Evolutionary conservation across 1,284 basidiomycete species (phyloP).

Genomic region (Heliocybe sulcata): DNA sequence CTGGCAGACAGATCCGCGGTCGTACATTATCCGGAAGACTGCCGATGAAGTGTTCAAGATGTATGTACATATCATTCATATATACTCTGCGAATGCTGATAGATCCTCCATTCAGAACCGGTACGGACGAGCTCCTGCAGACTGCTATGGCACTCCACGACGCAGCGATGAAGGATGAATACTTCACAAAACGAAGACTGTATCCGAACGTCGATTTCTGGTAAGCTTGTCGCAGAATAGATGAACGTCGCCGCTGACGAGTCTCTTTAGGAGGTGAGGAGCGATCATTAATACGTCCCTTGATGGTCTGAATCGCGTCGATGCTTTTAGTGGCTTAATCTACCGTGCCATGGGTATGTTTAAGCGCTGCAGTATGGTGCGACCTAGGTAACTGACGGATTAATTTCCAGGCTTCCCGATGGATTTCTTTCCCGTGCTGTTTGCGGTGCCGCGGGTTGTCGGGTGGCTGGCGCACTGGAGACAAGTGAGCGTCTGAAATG

Average conservation of each 20-base stretch:
- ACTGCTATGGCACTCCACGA: slow-evolving; percentile 86
- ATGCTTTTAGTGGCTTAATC: slow-evolving; percentile 58
- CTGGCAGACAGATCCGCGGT: slow-evolving; percentile 73
- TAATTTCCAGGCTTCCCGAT: slow-evolving; percentile 67
- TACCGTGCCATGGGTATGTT: slow-evolving; percentile 80
- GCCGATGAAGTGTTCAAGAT: slow-evolving; percentile 85
- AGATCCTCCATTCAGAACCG: slow-evolving; percentile 43
- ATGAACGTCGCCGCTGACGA: slow-evolving; percentile 8
- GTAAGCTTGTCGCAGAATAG: slow-evolving; percentile 29
- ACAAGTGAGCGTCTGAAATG: slow-evolving; percentile 35
- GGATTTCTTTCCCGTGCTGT: slow-evolving; percentile 87
- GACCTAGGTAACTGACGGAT: not conserved
- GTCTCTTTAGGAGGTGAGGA: slow-evolving; percentile 36
- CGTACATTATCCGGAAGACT: slow-evolving; percentile 81
- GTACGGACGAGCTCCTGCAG: slow-evolving; percentile 74
- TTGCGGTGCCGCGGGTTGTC: slow-evolving; percentile 83
- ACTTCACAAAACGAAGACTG: slow-evolving; percentile 69
- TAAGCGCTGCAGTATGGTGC: not conserved
- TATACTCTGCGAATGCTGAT: not conserved
- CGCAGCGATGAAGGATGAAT: slow-evolving; percentile 82
- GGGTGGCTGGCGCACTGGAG: slow-evolving; percentile 89
- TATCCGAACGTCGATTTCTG: slow-evolving; percentile 84
- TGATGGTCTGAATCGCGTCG: slow-evolving; percentile 3
- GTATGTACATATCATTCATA: slow-evolving; percentile 30
- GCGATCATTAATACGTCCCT: not conserved